Base-by-base conservation (phyloP, 78 protist species). In the Emiliania huxleyi region DNA sequence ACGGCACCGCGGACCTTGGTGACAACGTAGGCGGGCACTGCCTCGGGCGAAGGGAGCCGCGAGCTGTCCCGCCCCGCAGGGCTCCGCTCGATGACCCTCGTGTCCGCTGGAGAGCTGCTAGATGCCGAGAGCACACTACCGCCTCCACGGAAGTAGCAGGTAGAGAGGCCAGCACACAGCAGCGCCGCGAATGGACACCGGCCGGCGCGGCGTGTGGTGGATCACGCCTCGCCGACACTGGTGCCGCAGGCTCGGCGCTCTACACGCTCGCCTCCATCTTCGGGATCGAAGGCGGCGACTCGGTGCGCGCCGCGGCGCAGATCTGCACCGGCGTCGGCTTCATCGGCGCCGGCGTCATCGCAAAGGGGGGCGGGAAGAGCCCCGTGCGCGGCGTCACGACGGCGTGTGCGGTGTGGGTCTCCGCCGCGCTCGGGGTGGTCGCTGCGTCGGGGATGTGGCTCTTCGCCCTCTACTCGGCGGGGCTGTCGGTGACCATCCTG, bases 261-360 rank as follows among this genome's bases (percentile, higher is more conserved):
- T 73, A 73, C 44, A 73, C 84, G 19, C 84, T 73, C 84, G 84
- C 84, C 35, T 1, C 12, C 46, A 73, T 73, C 46, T 73, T 15
- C 25, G 84, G 84, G 18, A 73, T 38, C 45, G 45, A 73, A 2
- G 45, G 29, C 29, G 84, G 84, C 84, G 84, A 73, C 25, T 45
- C 84, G 40, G 84, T 4, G 33, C 43, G 84, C 19, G 84, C 84
- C 44, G 84, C 84, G 44, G 84, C 84, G 40, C 84, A 73, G 84
- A 45, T 73, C 15, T 73, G 84, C 84, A 73, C 84, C 4, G 84
- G 84, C 84, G 84, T 73, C 46, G 84, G 84, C 84, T 73, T 73
- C 25, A 73, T 73, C 44, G 84, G 84, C 84, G 84, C 84, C 12
- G 84, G 84, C 8, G 84, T 73, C 29, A 73, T 73, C 44, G 43